Evolutionary conservation across 1,284 basidiomycete genomes (phyloP).

Genomic region (Ceratobasidium sp.): DNA sequence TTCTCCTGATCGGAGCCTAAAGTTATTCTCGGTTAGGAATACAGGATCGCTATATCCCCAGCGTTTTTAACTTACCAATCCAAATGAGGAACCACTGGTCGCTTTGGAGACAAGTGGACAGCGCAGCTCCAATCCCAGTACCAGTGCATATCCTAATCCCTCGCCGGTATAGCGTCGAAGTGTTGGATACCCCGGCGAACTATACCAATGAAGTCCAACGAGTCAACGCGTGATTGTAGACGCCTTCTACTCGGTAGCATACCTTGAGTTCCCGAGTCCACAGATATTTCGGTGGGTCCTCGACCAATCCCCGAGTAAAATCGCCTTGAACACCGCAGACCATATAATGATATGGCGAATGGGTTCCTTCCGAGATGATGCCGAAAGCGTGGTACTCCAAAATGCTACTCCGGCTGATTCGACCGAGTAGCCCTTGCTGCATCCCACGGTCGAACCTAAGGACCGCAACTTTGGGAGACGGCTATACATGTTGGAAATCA

Average conservation of each 20-base stretch:
- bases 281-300: slow-evolving; percentile 73
- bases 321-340: slow-evolving; percentile 84
- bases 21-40: neutral
- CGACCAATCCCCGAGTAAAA: slow-evolving; percentile 78
- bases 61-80: slow-evolving; percentile 62
- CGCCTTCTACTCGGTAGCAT: slow-evolving; percentile 74
- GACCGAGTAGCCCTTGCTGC: slow-evolving; percentile 75
- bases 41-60: slow-evolving; percentile 57
- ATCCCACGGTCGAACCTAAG: slow-evolving; percentile 76
- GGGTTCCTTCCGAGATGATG: slow-evolving; percentile 76
- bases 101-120: slow-evolving; percentile 64
- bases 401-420: slow-evolving; percentile 72
- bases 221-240: slow-evolving; percentile 67
- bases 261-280: slow-evolving; percentile 84
- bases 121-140: slow-evolving; percentile 80
- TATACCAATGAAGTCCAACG: slow-evolving; percentile 52
- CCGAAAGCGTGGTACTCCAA: slow-evolving; percentile 78
- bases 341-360: slow-evolving; percentile 81
- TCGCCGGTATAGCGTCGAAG: slow-evolving; percentile 77
- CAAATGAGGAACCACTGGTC: slow-evolving; percentile 77
- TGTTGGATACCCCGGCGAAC: slow-evolving; percentile 86
- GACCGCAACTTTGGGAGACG: slow-evolving; percentile 76
- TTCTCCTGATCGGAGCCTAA: slow-evolving; percentile 56
- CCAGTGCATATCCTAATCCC: slow-evolving; percentile 84
- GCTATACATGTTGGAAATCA: slow-evolving; percentile 58